These are phyloP conservation scores for Aphanomyces euteiches DNA, from an alignment of 352 stramenopile species.

Conservation along the genomic window DNA sequence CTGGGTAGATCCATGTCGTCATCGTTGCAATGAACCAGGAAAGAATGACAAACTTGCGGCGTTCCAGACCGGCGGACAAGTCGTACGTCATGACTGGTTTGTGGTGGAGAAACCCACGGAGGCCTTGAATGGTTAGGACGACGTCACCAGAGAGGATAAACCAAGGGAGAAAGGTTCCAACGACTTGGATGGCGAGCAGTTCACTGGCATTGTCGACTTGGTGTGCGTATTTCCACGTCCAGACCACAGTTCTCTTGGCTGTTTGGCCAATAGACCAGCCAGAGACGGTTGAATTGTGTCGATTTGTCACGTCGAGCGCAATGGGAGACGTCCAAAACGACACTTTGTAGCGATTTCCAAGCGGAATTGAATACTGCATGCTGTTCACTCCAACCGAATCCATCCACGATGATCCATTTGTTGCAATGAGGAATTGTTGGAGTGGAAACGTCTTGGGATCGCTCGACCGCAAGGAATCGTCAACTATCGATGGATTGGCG, in stretches of 20 bases:
- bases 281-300: neutral
- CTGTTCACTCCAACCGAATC: no score
- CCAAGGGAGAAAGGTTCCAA: neutral
- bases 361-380: no score
- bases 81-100: neutral
- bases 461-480: no score
- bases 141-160: neutral
- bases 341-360: no score
- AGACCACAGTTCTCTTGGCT: neutral
- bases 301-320: neutral
- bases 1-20: neutral
- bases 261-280: neutral
- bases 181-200: neutral
- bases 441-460: no score
- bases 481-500: no score
- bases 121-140: neutral
- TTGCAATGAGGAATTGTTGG: no score
- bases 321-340: no score
- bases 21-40: neutral
- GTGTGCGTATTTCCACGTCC: slow-evolving; percentile 8
- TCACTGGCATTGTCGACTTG: slow-evolving; percentile 18
- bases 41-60: neutral
- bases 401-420: no score
- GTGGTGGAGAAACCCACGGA: neutral
- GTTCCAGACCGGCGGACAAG: neutral